Evolutionary conservation across 1,284 basidiomycete species (phyloP).

Genomic region (Entoloma clypeatum): DNA sequence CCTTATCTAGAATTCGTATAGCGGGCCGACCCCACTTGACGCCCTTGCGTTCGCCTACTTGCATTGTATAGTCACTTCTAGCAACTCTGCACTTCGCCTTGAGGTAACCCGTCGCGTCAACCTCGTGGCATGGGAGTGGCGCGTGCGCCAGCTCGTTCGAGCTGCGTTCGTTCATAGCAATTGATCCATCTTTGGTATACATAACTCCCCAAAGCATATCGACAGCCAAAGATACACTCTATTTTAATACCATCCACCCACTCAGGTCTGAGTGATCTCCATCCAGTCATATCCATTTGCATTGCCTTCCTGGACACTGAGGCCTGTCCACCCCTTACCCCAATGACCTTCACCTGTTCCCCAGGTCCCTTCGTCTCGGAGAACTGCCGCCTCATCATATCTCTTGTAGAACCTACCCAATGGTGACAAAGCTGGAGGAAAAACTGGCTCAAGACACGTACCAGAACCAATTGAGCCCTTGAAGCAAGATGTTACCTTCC

Average conservation of each 20-base stretch:
- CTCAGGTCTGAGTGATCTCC: neutral
- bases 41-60: conserved; percentile 77
- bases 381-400: conserved; percentile 55
- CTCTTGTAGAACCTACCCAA: conserved; percentile 58
- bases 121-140: conserved; percentile 71
- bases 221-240: neutral
- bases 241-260: neutral
- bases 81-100: conserved; percentile 45
- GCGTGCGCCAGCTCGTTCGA: conserved; percentile 57
- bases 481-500: conserved; percentile 55
- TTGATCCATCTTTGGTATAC: no score
- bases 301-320: conserved; percentile 3
- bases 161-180: conserved; percentile 48
- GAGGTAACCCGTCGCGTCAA: conserved; percentile 69
- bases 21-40: conserved; percentile 71
- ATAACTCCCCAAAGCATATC: conserved; percentile 1
- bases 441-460: conserved; percentile 30
- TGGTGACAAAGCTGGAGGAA: neutral
- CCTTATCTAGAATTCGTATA: conserved; percentile 26
- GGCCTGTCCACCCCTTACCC: neutral
- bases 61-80: conserved; percentile 55
- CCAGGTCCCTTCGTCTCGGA: conserved; percentile 3
- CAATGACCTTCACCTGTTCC: conserved; percentile 9
- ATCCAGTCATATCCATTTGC: no score
- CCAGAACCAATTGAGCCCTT: conserved; percentile 71